phyloP scores from a whole-genome alignment of 805 yeast genomes.

The Wickerhamiella cacticola region DNA sequence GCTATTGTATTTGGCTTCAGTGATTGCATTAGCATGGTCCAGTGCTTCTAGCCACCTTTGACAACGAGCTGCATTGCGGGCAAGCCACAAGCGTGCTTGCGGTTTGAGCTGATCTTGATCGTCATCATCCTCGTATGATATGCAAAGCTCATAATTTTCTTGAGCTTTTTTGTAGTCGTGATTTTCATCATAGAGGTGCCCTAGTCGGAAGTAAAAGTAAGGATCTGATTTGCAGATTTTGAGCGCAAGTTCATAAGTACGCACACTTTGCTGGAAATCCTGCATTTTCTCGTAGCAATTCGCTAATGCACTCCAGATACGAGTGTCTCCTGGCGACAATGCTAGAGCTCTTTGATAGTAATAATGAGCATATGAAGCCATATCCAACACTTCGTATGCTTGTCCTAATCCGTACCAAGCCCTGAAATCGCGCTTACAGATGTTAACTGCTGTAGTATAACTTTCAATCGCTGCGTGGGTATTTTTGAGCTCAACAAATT shows the following conservation, averaged over 20 bases:
- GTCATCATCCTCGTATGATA: constrained; percentile 45
- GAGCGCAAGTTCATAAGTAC: constrained; percentile 70
- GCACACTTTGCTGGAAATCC: constrained; percentile 59
- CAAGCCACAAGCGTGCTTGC: constrained; percentile 79
- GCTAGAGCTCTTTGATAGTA: constrained; percentile 87
- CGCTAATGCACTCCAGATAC: constrained; percentile 96
- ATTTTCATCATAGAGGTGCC: constrained; percentile 48
- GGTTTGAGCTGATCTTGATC: constrained; percentile 63
- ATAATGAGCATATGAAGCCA: constrained; percentile 84
- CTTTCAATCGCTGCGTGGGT: constrained; percentile 96
- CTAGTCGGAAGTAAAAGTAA: constrained; percentile 51
- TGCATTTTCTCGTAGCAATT: constrained; percentile 74
- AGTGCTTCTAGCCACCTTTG: constrained; percentile 57
- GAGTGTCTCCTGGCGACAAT: constrained; percentile 72
- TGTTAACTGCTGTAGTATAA: constrained; percentile 84
- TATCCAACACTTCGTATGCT: constrained; percentile 91
- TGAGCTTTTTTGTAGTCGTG: constrained; percentile 44
- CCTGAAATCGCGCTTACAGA: constrained; percentile 75
- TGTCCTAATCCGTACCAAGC: constrained; percentile 99
- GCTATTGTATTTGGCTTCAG: constrained; percentile 52
- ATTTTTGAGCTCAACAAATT: constrained; percentile 88
- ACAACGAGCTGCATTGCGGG: constrained; percentile 47
- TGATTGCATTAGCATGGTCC: constrained; percentile 39
- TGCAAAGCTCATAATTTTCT: constrained; percentile 52
- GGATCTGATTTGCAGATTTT: constrained; percentile 45